Evolutionary conservation across 2,329 filamentous ascomycete genomes (phyloP), one percentile per base, ranked within the genome.

Genomic region (Colletotrichum orchidophilum): DNA sequence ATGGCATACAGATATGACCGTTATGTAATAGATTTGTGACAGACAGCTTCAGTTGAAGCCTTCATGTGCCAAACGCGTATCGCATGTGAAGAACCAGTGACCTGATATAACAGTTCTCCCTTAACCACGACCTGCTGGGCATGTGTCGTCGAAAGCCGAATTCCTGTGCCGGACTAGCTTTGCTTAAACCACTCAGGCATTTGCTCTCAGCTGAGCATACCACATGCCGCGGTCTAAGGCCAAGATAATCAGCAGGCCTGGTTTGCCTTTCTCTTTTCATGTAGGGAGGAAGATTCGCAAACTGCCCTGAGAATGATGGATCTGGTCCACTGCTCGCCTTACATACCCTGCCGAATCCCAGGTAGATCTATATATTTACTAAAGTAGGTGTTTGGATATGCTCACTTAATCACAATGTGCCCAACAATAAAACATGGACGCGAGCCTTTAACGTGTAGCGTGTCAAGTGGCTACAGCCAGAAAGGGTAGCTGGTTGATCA

Each of bases 1-100:
- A 58, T 46, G 57, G 68, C 63, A 63, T 35, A 46, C 31, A 46
- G 68, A 63, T 58, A 71, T 11, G 68, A 71, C 35, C 31, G 57
- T 62, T 58, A 68, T 18, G 64, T 57, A 71, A 68, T 59, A 71
- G 64, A 71, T 21, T 52, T 35, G 26, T 27, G 49, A 13, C 18
- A 49, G 39, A 61, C 27, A 12, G 31, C 1, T 18, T 13, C 12
- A 31, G 13, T 49, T 61, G n/a, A 7, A 21, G 26, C 7, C 9
- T 24, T 31, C 2, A 1, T 31, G 7, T 46, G 39, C 39, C n/a
- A n/a, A n/a, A 21, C 29, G 12, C 11, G n/a, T 5, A 8, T 50
- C 21, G 6, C 7, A 7, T 21, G 12, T 24, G n/a, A 50, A 18
- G 12, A 15, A 18, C 39, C 4, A 46, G 39, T 8, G 7, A 46